Conservation (phyloP, 768 basidiomycete species). For the Pleurotus ostreatus region DNA sequence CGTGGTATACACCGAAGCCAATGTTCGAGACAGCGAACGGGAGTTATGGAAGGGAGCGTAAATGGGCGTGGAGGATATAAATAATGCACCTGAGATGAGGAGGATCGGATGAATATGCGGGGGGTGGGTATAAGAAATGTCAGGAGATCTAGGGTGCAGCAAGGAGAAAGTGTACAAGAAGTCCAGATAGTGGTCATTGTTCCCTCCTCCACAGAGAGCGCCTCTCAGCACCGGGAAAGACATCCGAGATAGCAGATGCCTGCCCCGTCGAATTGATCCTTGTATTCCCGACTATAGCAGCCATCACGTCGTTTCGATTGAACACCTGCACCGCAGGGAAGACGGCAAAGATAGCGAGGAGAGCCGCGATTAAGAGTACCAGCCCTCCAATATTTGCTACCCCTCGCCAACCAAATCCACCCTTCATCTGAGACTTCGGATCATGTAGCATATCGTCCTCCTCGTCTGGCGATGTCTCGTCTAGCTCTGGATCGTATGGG, state of each 20-base stretch:
- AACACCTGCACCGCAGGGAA: slow-evolving; percentile 63
- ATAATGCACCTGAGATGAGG: no score
- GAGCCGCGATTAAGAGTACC: slow-evolving; percentile 46
- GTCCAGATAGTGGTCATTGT: background rate
- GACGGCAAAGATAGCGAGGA: slow-evolving; percentile 70
- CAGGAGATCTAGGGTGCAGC: background rate
- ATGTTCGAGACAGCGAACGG: no score
- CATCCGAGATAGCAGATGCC: slow-evolving; percentile 23
- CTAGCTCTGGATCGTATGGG: slow-evolving; percentile 51
- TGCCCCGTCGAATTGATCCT: slow-evolving; percentile 66
- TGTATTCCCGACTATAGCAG: slow-evolving; percentile 52
- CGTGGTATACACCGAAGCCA: no score
- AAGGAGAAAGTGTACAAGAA: background rate
- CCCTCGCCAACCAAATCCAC: slow-evolving; percentile 23
- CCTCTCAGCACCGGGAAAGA: background rate
- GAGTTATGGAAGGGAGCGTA: no score
- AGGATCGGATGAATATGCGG: background rate
- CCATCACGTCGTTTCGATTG: slow-evolving; percentile 27
- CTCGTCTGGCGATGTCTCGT: slow-evolving; percentile 35
- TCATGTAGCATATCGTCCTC: slow-evolving; percentile 65
- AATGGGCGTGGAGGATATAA: no score
- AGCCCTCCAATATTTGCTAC: slow-evolving; percentile 65
- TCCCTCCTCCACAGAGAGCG: background rate
- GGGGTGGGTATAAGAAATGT: background rate
- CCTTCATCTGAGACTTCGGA: slow-evolving; percentile 25